A percentile compares a stretch with the other conserved stretches of the same genome.
Evolutionary conservation across 2,329 filamentous ascomycete species (phyloP).

Genomic region (Trichoderma citrinoviride): DNA sequence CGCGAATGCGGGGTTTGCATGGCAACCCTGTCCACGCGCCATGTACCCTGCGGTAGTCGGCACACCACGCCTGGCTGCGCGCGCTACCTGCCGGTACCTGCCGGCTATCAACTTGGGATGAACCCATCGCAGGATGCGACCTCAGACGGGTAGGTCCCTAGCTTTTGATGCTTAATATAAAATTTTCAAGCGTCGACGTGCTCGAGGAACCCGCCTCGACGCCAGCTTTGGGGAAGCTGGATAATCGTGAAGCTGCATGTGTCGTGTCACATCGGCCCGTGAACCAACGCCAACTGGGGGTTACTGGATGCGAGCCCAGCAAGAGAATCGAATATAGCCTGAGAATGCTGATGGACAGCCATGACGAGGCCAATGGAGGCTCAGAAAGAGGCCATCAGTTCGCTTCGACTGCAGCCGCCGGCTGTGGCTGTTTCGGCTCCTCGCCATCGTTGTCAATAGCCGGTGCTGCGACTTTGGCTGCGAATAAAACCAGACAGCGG

Average conservation of each 20-base stretch:
- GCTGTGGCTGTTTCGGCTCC: neutral
- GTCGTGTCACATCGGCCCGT: constrained; percentile 15
- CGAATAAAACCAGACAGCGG: constrained; percentile 34
- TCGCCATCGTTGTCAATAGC: neutral
- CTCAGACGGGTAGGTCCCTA: neutral
- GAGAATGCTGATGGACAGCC: neutral
- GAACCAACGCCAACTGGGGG: neutral
- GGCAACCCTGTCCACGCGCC: neutral
- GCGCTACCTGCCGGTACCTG: constrained; percentile 2
- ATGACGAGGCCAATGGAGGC: neutral
- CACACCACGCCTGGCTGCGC: neutral
- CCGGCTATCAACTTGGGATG: constrained; percentile 3
- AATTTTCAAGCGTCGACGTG: neutral
- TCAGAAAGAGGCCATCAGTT: neutral
- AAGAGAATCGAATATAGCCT: constrained; percentile 6
- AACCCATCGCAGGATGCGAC: neutral
- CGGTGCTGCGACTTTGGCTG: neutral
- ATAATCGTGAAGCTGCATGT: constrained; percentile 15
- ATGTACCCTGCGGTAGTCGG: neutral
- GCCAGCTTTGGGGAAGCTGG: constrained; percentile 2
- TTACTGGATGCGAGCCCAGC: neutral
- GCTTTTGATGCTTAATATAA: neutral
- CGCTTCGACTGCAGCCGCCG: neutral
- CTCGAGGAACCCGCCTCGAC: neutral
- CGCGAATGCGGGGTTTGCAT: constrained; percentile 10